Base-by-base conservation (phyloP, 1,284 basidiomycete genomes). In the Rhodotorula sp. region DNA sequence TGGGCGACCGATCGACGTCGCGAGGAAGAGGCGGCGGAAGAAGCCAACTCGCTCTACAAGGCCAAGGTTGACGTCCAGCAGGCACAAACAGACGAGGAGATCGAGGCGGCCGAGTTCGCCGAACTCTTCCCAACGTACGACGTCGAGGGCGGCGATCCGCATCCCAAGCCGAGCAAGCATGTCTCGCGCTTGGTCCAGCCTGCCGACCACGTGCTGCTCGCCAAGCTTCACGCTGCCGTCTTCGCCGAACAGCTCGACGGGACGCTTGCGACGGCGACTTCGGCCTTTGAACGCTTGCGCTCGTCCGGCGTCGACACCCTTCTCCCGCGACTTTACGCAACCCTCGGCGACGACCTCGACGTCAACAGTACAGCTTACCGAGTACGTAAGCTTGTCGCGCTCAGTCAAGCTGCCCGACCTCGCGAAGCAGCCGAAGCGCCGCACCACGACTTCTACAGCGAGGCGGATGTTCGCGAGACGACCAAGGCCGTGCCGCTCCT, bases 1-100 rank as follows among this genome's bases (percentile, higher is more conserved):
- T 98, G 94, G 94, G 84, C 87, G 46, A 87, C 89, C 47, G 90
- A 96, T 77, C 86, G 87, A 52, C 86, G 87, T 37, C 86, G 86
- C 68, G 87, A 88, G 70, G 84, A 86, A 55, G 85, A 90, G 72
- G 84, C 82, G 26, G 86, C 87, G 50, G 85, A 86, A 51, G 87
- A 87, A 47, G 85, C 87, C 0, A 86, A 87, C 44, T 90, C 90
- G 59, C 80, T 99, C 26, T 99, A 97, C 83, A 89, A 89, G 51
- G 84, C 85, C 64, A 87, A 86, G 54, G 84, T 84, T 65, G 80
- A 85, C 37, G 85, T 87, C 44, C 82, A 90, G 60, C 83, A 85
- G 37, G 84, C 85, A 34, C 80, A 85, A 16, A 85, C 85, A 18
- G 94, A 94, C 70, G 86, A 86, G 16, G 89, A 79, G 58, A 69